Evolutionary conservation across 257 asterid genomes (phyloP), one percentile per base, ranked within the genome.

Genomic region (Solanum medicagineum): DNA sequence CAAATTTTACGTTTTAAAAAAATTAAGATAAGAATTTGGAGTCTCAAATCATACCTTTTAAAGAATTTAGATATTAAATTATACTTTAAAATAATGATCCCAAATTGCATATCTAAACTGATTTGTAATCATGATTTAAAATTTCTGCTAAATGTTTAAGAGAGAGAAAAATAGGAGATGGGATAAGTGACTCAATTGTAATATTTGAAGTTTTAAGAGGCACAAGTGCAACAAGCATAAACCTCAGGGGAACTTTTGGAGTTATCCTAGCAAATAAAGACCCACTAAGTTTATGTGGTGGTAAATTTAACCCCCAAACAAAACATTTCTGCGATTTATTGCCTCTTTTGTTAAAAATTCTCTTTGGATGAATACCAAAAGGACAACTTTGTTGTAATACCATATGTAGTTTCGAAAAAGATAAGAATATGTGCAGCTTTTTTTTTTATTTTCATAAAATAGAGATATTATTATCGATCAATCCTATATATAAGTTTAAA

Each of bases 381-480:
- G 0, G n/a, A n/a, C 5, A 59, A 59, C 66, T 59, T 10, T 44
- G 1, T 8, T 44, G 47, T 44, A 44, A 44, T 44, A 44, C 0
- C 13, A 20, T 6, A 9, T 2, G 1, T n/a, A 1, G 15, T 4
- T 59, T 1, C 10, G 11, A 13, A n/a, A 20, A n/a, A 1, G n/a
- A 2, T 59, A 1, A 1, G 11, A 59, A 59, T n/a, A 0, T 59
- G 10, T 0, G 2, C 0, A 0, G 0, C 3, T 10, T 1, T n/a
- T 59, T 0, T 59, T 1, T 0, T 3, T 59, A 59, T 10, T n/a
- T 10, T 59, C 3, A 8, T 59, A 36, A 36, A 36, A 36, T 36
- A 36, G 1, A 36, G 6, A 36, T 4, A 36, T 36, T 36, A 36
- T 36, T 36, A 3, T 36, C 42, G 0, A 36, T 4, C 7, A 36